A percentile compares a stretch with the other conserved stretches of the same genome.
These are phyloP conservation scores for Zangia roseola DNA, from an alignment of 768 basidiomycete species.

Conservation along the genomic window DNA sequence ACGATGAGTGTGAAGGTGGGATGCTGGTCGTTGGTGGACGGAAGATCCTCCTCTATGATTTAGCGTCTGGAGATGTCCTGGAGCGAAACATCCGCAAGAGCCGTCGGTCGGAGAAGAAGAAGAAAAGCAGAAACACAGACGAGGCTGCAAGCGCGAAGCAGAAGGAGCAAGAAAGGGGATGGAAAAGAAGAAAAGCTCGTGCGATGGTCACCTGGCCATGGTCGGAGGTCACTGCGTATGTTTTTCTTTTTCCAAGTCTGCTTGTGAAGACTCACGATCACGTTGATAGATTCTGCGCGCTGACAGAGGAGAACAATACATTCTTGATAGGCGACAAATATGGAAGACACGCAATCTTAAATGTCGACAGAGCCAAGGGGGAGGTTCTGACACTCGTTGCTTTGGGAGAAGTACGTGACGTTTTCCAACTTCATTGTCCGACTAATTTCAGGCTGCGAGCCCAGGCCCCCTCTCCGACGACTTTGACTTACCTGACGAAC, in stretches of 20 bases:
- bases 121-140: conserved; percentile 42
- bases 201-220: conserved; percentile 73
- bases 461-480: conserved; percentile 69
- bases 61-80: conserved; percentile 46
- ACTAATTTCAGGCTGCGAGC: not conserved
- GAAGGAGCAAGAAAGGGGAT: conserved; percentile 58
- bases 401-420: conserved; percentile 62
- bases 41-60: conserved; percentile 61
- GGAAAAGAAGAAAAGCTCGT: conserved; percentile 51
- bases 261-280: not conserved
- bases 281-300: conserved; percentile 46
- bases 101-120: conserved; percentile 50
- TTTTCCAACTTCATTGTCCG: not conserved
- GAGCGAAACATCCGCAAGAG: conserved; percentile 56
- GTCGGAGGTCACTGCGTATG: conserved; percentile 69
- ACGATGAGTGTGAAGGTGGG: conserved; percentile 53
- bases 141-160: conserved; percentile 47
- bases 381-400: conserved; percentile 51
- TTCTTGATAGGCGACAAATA: conserved; percentile 69
- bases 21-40: conserved; percentile 69
- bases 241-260: conserved; percentile 1
- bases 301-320: conserved; percentile 46
- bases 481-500: conserved; percentile 68
- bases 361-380: conserved; percentile 43
- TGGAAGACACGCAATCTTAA: conserved; percentile 70